Evolutionary conservation across 2,329 filamentous ascomycete species (phyloP).

Genomic region (Triangularia setosa): DNA sequence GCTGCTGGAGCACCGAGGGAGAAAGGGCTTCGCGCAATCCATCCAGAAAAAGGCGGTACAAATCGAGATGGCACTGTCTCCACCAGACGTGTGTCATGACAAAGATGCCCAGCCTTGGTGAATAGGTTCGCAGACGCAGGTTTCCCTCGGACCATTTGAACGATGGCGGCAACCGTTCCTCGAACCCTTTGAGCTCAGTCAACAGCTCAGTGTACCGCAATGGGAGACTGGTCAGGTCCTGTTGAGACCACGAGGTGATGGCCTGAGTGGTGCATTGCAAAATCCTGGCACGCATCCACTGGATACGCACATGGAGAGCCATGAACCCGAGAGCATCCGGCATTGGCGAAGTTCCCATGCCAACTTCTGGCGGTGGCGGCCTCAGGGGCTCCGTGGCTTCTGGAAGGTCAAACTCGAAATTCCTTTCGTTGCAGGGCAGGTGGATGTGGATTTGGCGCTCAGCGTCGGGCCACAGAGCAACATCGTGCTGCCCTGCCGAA

Average conservation of each 20-base stretch:
- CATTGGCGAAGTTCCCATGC: constrained; percentile 39
- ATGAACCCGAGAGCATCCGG: constrained; percentile 53
- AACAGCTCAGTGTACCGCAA: constrained; percentile 46
- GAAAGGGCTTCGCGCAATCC: constrained; percentile 51
- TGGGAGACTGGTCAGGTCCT: constrained; percentile 43
- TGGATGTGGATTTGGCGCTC: constrained; percentile 42
- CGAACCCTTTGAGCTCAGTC: constrained; percentile 46
- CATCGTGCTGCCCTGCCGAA: constrained; percentile 44
- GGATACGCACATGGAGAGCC: constrained; percentile 53
- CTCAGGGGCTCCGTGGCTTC: constrained; percentile 52
- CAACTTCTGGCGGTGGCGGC: constrained; percentile 37
- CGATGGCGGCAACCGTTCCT: constrained; percentile 49
- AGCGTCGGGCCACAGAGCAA: constrained; percentile 41
- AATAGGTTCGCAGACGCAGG: constrained; percentile 53
- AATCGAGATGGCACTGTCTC: constrained; percentile 55
- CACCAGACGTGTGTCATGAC: constrained; percentile 59
- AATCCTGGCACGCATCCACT: constrained; percentile 52
- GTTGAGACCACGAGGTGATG: constrained; percentile 39
- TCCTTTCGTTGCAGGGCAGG: constrained; percentile 48
- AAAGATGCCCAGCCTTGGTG: constrained; percentile 53
- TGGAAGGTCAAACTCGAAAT: constrained; percentile 55
- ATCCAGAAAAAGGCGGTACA: constrained; percentile 50
- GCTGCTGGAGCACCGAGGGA: constrained; percentile 38
- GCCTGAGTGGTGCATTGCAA: constrained; percentile 50
- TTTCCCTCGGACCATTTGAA: constrained; percentile 57